Percentiles rank a stretch among this genome's conserved stretches.
Conservation (phyloP, 495 filamentous ascomycete genomes). For the Trichoderma erinaceum region DNA sequence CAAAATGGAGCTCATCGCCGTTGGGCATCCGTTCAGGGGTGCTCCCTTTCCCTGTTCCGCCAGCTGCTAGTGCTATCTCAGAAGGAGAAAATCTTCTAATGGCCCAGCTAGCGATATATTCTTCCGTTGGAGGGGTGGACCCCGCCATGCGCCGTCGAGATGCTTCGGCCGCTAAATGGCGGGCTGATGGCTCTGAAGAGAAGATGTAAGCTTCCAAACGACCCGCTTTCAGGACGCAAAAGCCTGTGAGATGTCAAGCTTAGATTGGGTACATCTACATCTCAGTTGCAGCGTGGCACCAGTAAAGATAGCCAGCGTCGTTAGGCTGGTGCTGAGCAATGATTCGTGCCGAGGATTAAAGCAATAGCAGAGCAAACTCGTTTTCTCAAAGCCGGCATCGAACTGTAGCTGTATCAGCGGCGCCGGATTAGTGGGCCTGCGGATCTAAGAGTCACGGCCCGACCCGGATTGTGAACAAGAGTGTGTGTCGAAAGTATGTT, state of each 20-base stretch:
- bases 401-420: background rate
- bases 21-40: slow-evolving; percentile 9
- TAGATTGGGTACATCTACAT: background rate
- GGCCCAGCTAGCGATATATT: background rate
- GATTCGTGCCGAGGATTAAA: background rate
- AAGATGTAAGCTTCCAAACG: background rate
- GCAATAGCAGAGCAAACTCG: too few species aligned
- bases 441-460: background rate
- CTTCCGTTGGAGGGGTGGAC: slow-evolving; percentile 1
- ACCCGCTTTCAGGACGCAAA: background rate
- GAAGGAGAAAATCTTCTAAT: background rate
- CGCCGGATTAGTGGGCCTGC: background rate
- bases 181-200: background rate
- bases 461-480: background rate
- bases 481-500: background rate
- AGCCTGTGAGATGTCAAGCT: background rate
- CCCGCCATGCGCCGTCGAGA: background rate
- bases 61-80: slow-evolving; percentile 6
- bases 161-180: background rate
- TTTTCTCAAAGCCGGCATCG: background rate
- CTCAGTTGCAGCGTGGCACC: background rate
- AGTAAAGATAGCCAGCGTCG: background rate
- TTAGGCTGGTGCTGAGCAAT: background rate
- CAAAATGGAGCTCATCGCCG: slow-evolving; percentile 10
- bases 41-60: background rate